A percentile compares a stretch with the other conserved stretches of the same genome.
Evolutionary conservation across 164 flowering plant species (phyloP).

Genomic region (Vitis amurensis): DNA sequence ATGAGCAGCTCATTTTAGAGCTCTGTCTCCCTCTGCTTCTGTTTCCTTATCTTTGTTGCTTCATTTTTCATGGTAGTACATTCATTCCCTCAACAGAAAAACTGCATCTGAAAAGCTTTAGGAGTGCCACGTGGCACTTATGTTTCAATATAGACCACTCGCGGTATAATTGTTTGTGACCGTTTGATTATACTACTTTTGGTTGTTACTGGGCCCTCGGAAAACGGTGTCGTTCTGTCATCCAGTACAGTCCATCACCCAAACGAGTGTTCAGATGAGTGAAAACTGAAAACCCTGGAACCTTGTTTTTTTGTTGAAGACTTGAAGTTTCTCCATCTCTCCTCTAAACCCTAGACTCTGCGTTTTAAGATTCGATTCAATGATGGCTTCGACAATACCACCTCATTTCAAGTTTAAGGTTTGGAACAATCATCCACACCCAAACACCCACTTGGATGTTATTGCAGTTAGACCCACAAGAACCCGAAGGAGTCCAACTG

Average conservation of each 20-base stretch:
- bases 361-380: neutral
- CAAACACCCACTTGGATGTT: slow-evolving; percentile 10
- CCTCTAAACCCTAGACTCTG: too few relatives aligned
- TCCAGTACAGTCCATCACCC: too few relatives aligned
- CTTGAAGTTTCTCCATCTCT: too few relatives aligned
- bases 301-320: too few relatives aligned
- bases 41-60: slow-evolving; percentile 22
- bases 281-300: too few relatives aligned
- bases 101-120: neutral
- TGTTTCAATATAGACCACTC: neutral
- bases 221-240: too few relatives aligned
- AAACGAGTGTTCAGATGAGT: too few relatives aligned
- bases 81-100: neutral
- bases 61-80: slow-evolving; percentile 13
- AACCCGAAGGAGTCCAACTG: neutral
- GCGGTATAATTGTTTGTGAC: too few relatives aligned
- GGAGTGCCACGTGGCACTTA: slow-evolving; percentile 10
- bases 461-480: slow-evolving; percentile 4
- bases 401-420: slow-evolving; percentile 21
- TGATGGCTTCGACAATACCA: slow-evolving; percentile 30
- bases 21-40: slow-evolving; percentile 13
- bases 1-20: slow-evolving; percentile 43
- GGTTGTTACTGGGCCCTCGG: too few relatives aligned
- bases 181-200: too few relatives aligned
- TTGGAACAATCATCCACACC: slow-evolving; percentile 8